Base-by-base conservation (phyloP, 73 alveolate species). In the Paramecium tetraurelia region DNA sequence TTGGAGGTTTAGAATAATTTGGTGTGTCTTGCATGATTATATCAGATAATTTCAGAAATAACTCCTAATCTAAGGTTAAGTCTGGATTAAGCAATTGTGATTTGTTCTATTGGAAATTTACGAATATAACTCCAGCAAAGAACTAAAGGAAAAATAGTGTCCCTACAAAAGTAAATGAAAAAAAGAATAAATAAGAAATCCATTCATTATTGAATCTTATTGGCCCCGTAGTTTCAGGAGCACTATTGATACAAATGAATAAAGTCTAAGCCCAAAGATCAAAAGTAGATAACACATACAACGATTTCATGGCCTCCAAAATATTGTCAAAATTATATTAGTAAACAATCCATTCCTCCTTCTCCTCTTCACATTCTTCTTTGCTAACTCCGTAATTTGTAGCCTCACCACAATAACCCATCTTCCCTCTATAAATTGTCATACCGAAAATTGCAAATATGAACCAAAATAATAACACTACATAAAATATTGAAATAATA, bases 181-280 rank as follows among this genome's bases (percentile, higher is more conserved):
- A 33, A 35, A 80, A 80, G 18, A 80, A 80, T 18, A 80, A 21
- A 80, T 80, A 80, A 0, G 90, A 41, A 6, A 63, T 59, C 90
- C 90, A 80, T 80, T 80, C 90, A 41, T 40, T 43, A 41, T 46
- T 80, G 38, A 80, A 80, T 80, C 90, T 80, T 43, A 48, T 46
- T 12, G 90, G 90, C 8, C 90, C 90, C 0, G 29, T 21, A 0
- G 48, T 24, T 3, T 40, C 76, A 22, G 90, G 48, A 5, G 48
- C 57, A 48, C 90, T 80, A 80, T 80, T 80, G 4, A 80, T 46
- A 48, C 48, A 41, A 22, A 80, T 80, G 46, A 44, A 80, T n/a
- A 41, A 80, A 20, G 57, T 80, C 7, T 22, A 21, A 8, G 63
- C 70, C 75, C 70, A 48, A 4, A 24, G 22, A 80, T 80, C 90